A percentile compares a stretch with the other conserved stretches of the same genome.
These are phyloP conservation scores for Colletotrichum theobromicola DNA, from an alignment of 2,329 filamentous ascomycete genomes.

Conservation along the genomic window DNA sequence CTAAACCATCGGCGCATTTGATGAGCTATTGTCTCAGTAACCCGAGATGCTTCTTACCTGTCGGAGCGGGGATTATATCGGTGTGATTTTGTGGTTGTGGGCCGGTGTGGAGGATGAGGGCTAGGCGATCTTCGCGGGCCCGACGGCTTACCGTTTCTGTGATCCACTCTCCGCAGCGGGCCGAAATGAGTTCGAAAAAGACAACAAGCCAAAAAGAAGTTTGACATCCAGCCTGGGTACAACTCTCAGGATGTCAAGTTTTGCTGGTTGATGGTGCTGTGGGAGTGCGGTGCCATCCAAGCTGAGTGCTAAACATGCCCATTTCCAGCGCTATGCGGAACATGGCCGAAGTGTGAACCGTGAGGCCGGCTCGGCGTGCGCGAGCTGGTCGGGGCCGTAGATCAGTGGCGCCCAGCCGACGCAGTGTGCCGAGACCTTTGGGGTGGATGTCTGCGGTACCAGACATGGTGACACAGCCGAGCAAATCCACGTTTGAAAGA, in stretches of 20 bases:
- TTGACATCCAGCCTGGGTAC: no score
- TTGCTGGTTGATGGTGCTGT: not conserved
- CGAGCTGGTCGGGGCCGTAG: not conserved
- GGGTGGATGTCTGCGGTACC: not conserved
- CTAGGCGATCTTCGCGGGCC: not conserved
- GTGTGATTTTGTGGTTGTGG: not conserved
- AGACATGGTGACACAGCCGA: slow-evolving; percentile 5
- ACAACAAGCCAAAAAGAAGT: not conserved
- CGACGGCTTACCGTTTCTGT: not conserved
- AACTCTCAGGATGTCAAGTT: not conserved
- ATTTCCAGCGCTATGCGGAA: not conserved
- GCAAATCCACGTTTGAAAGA: not conserved
- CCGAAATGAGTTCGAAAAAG: not conserved
- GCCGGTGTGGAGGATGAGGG: not conserved
- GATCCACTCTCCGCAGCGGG: not conserved
- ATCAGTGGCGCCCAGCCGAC: not conserved
- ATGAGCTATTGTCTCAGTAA: not conserved
- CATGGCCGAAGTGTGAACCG: not conserved
- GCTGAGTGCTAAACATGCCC: not conserved
- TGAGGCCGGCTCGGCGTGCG: not conserved
- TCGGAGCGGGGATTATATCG: not conserved
- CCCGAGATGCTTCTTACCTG: not conserved
- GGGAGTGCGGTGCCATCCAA: not conserved
- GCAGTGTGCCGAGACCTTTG: not conserved
- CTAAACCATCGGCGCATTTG: not conserved